These are phyloP conservation scores for Xylariaceae sp. DNA, from an alignment of 2,329 filamentous ascomycete genomes.

Conservation along the genomic window DNA sequence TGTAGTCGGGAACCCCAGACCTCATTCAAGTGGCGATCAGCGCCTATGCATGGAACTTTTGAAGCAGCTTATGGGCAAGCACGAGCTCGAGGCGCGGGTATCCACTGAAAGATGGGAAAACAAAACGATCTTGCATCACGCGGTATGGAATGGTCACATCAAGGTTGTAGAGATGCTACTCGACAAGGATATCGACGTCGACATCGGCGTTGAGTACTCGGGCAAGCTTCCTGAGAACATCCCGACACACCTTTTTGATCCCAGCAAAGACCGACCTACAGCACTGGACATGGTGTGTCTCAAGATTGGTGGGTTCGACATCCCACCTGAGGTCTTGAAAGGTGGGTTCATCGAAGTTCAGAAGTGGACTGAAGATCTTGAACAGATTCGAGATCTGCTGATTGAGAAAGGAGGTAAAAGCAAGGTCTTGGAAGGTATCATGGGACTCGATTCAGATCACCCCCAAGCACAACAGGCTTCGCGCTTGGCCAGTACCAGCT, in stretches of 20 bases:
- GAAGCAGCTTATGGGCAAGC: background rate
- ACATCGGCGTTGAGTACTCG: background rate
- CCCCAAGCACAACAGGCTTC: background rate
- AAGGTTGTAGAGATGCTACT: constrained; percentile 4
- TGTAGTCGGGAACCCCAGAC: background rate
- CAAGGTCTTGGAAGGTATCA: background rate
- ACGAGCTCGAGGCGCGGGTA: background rate
- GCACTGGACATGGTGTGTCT: constrained; percentile 1
- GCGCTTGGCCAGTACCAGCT: background rate
- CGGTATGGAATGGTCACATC: constrained; percentile 2
- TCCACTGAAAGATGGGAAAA: background rate
- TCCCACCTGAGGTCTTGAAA: background rate
- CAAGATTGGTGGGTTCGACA: background rate
- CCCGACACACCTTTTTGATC: constrained; percentile 1
- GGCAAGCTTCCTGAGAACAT: background rate
- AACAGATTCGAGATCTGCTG: constrained; percentile 1
- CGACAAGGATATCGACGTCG: background rate
- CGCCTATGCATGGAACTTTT: background rate
- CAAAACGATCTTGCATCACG: background rate
- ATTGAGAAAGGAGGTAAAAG: background rate
- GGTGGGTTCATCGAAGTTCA: constrained; percentile 4
- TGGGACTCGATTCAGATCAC: background rate
- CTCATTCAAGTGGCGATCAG: background rate
- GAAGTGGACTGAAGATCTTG: constrained; percentile 5
- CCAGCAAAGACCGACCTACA: background rate